These are phyloP conservation scores for Cladosporium austrohemisphaericum DNA, from an alignment of 2,329 filamentous ascomycete species.

Conservation along the genomic window DNA sequence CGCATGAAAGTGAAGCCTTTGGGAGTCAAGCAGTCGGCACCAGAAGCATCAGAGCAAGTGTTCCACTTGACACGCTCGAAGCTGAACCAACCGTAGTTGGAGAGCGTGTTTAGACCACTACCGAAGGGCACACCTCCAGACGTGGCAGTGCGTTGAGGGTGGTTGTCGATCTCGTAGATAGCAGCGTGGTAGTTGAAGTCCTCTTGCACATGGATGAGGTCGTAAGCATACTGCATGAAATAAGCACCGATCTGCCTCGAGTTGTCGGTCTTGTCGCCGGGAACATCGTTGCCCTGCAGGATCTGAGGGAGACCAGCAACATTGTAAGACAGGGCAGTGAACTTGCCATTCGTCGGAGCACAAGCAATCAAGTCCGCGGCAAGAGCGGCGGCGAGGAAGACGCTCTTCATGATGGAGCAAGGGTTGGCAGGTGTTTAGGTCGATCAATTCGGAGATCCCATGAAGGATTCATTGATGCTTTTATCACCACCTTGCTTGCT, in stretches of 20 bases:
- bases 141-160: constrained; percentile 59
- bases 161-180: constrained; percentile 59
- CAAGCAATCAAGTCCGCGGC: constrained; percentile 18
- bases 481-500: background rate
- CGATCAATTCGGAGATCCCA: too few relatives aligned
- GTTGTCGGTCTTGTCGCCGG: constrained; percentile 60
- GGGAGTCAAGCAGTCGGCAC: constrained; percentile 60
- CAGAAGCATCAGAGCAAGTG: constrained; percentile 53
- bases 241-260: constrained; percentile 53
- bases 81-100: constrained; percentile 39
- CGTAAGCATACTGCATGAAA: constrained; percentile 56
- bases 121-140: constrained; percentile 63
- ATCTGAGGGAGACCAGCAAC: constrained; percentile 57
- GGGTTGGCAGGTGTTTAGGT: too few relatives aligned
- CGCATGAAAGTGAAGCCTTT: constrained; percentile 70
- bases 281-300: constrained; percentile 58
- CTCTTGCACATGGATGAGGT: constrained; percentile 64
- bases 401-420: constrained; percentile 4
- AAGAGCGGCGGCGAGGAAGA: constrained; percentile 10
- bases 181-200: constrained; percentile 65
- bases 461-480: background rate
- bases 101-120: constrained; percentile 61
- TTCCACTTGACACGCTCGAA: constrained; percentile 58
- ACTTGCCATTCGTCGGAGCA: constrained; percentile 36
- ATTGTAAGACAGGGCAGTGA: constrained; percentile 56